Evolutionary conservation across 2,329 filamentous ascomycete genomes (phyloP).

Genomic region (Talaromyces sp.): DNA sequence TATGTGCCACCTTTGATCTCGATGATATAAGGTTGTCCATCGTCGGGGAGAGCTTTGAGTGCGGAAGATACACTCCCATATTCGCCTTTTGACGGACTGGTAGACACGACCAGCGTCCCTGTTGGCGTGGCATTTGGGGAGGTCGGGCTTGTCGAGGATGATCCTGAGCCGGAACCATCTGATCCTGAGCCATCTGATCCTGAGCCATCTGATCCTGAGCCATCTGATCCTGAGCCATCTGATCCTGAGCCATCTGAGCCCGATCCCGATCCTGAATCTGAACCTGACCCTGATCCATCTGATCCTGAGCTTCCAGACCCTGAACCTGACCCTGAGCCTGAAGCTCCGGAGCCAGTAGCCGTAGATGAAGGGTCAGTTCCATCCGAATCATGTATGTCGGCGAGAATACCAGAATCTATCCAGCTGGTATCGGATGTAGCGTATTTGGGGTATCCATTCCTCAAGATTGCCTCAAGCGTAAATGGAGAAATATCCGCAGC

Average conservation of each 20-base stretch:
- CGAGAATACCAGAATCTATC: slow-evolving; percentile 41
- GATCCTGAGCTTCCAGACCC: background rate
- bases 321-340: no score
- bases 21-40: slow-evolving; percentile 45
- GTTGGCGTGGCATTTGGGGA: background rate
- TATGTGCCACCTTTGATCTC: slow-evolving; percentile 46
- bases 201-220: slow-evolving; percentile 1
- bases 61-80: slow-evolving; percentile 49
- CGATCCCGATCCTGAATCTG: no score
- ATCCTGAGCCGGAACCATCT: background rate
- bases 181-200: background rate
- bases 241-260: background rate
- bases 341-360: no score
- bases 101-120: background rate
- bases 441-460: slow-evolving; percentile 36
- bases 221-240: background rate
- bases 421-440: slow-evolving; percentile 39
- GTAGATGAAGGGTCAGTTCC: slow-evolving; percentile 22
- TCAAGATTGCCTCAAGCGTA: slow-evolving; percentile 40
- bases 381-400: slow-evolving; percentile 36
- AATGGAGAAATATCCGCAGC: slow-evolving; percentile 38
- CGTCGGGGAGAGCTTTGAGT: slow-evolving; percentile 47
- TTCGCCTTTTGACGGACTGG: slow-evolving; percentile 33
- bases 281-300: background rate
- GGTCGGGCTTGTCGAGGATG: background rate